phyloP scores from a whole-genome alignment of 1,284 basidiomycete genomes.

The Cryptococcus jaspeensis region DNA sequence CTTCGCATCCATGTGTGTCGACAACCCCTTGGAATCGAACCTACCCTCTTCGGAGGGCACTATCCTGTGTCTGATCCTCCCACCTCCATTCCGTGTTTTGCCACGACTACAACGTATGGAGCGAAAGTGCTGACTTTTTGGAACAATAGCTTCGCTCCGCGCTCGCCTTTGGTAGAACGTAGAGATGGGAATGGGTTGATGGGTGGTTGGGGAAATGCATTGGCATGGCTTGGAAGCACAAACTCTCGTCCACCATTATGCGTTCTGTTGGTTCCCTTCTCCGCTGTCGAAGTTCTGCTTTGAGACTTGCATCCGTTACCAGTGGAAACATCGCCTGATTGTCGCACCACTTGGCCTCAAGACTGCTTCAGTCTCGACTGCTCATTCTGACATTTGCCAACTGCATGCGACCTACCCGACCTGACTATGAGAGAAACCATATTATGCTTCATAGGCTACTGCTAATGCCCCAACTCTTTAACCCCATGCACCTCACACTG shows the following conservation, averaged over 20 bases:
- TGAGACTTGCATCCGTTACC: no score
- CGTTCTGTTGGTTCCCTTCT: no score
- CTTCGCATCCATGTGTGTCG: slow-evolving; percentile 51
- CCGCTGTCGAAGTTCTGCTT: no score
- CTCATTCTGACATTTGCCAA: no score
- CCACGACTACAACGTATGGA: neutral
- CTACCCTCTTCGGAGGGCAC: slow-evolving; percentile 49
- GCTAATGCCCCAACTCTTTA: no score
- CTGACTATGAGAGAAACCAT: neutral
- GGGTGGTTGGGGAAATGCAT: neutral
- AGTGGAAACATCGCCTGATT: no score
- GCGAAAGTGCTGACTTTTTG: neutral
- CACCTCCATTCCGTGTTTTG: neutral
- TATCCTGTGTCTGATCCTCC: slow-evolving; percentile 48
- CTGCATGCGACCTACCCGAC: no score
- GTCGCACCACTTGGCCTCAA: no score
- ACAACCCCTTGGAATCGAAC: slow-evolving; percentile 54
- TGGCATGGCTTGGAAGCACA: slow-evolving; percentile 5
- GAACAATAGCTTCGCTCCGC: neutral
- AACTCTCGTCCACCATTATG: no score
- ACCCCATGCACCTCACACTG: no score
- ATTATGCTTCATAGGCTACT: no score
- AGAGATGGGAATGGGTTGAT: neutral
- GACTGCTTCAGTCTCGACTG: no score
- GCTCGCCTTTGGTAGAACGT: neutral